Conservation (phyloP, 495 filamentous ascomycete genomes). For the Bryoglossum gracile region DNA sequence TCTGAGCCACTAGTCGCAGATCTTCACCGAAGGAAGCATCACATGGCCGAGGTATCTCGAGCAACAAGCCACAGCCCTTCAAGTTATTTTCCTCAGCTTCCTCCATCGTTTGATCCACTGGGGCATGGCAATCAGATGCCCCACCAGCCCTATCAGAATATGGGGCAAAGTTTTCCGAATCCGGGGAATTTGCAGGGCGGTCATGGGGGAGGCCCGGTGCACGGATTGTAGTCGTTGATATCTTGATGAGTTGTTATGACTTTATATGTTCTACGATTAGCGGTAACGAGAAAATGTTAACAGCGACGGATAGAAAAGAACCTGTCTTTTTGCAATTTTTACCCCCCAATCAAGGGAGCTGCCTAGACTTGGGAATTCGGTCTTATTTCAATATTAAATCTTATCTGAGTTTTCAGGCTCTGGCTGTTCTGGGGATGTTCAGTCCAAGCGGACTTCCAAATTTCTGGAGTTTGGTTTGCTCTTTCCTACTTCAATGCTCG, state of each 20-base stretch:
- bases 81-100: conserved; percentile 8
- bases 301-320: neutral
- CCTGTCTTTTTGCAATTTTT: too few relatives aligned
- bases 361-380: too few relatives aligned
- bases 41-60: conserved; percentile 14
- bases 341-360: too few relatives aligned
- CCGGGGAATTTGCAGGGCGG: conserved; percentile 6
- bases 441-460: too few relatives aligned
- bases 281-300: neutral
- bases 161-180: conserved; percentile 7
- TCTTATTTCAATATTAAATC: too few relatives aligned
- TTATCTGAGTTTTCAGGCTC: too few relatives aligned
- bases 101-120: conserved; percentile 8
- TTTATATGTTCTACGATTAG: neutral
- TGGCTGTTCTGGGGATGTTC: too few relatives aligned
- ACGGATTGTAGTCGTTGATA: conserved; percentile 11
- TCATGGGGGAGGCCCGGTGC: conserved; percentile 1
- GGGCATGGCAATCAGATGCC: neutral
- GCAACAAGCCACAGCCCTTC: conserved; percentile 15
- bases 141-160: neutral
- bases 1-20: conserved; percentile 10
- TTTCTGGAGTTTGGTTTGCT: too few relatives aligned
- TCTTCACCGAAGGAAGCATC: conserved; percentile 19
- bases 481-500: too few relatives aligned
- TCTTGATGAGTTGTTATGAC: neutral